Base-by-base conservation (phyloP, 805 yeast genomes). In the Ogataea trehalophila region DNA sequence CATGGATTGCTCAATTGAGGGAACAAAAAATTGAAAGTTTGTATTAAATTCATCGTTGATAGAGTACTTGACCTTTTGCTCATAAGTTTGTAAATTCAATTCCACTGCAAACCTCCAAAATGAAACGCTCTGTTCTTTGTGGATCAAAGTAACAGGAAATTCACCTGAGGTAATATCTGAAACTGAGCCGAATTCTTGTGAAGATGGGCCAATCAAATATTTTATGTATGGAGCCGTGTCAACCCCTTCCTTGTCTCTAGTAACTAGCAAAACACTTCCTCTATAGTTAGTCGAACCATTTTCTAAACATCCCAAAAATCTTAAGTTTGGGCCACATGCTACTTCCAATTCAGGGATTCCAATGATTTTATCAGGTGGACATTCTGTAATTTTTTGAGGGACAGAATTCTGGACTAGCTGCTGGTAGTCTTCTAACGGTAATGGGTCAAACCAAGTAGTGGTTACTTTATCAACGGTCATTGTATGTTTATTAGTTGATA, bases 311-410 rank as follows among this genome's bases (percentile, higher is more conserved):
- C 85, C 90, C 49, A 80, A 68, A 42, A 84, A 76, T 48, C 94
- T 72, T 42, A 91, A 66, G 31, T 83, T 70, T 0, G 98, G 98
- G 2, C 98, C 98, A 61, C 87, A 82, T 43, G 73, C 68, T 18
- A 83, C 70, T 37, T 76, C 73, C n/a, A 73, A 46, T 2, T 57
- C 40, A 2, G 73, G 68, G 5, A 40, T 40, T 1, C 68, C 69
- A 29, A 66, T 42, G 2, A 38, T 42, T 16, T 39, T 53, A 40
- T 64, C 65, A 6, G 52, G 43, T 3, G 68, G 68, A 37, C 55
- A 46, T 3, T 39, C 52, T 0, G 45, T 44, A 5, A 56, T 44
- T 8, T 50, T 54, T 1, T 50, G 49, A 0, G 70, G 68, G 9
- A 45, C 44, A 3, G 56, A 41, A 1, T 53, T 47, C 13, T 50